Evolutionary conservation across 257 asterid genomes (phyloP), one percentile per base, ranked within the genome.

Genomic region (Rehmannia glutinosa): DNA sequence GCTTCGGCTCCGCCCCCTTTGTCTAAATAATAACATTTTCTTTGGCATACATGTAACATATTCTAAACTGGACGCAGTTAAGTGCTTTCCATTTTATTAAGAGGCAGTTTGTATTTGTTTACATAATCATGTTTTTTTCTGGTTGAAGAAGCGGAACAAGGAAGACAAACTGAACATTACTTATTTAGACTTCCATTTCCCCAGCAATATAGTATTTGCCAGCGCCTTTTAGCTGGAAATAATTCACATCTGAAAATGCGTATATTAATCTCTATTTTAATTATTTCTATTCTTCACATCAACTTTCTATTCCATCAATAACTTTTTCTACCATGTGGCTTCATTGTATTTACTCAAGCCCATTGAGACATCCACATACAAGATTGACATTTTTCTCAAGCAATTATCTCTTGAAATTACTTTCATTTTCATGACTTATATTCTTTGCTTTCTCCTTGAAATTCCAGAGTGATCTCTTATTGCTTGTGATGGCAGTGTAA

Each of bases 301-400:
- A 72, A 53, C 12, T 8, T 45, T 24, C 17, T 49, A 39, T 28
- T 62, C 50, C 28, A 41, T 64, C 54, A 55, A 67, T 41, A 52
- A 42, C 15, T 21, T 68, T 10, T 20, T 42, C 43, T 56, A 39
- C 45, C 75, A 66, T 53, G 64, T 42, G 25, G 38, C 52, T 66
- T 36, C 2, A 2, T 13, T 41, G 17, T 49, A 35, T 62, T 67
- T 8, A 10, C 35, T 51, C 56, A 15, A 35, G 24, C 49, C 56
- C 57, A 46, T 55, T 50, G 49, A 23, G 58, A 68, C 57, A 55
- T 60, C 25, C 35, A 17, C 20, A 23, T 63, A 10, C 68, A 55
- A 53, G 68, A 62, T 23, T 27, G 16, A 5, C 49, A 19, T 53
- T 49, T 36, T 71, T 38, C 33, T 25, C 59, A 35, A 51, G 66